A percentile compares a stretch with the other conserved stretches of the same genome.
These are phyloP conservation scores for Leccinum subrobustum DNA, from an alignment of 1,284 basidiomycete genomes.

Conservation along the genomic window DNA sequence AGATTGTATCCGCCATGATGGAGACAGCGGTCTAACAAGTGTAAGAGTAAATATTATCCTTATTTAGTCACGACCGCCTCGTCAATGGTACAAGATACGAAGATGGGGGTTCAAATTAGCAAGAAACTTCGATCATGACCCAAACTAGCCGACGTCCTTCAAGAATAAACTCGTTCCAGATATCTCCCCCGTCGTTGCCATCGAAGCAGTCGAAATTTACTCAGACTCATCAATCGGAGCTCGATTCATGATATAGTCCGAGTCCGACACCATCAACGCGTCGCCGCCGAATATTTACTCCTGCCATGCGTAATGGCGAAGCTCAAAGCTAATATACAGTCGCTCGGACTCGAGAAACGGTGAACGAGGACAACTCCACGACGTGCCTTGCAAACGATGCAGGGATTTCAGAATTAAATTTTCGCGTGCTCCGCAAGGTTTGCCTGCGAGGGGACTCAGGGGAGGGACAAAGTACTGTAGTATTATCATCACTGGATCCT, in stretches of 20 bases:
- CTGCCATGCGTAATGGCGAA: too few species aligned
- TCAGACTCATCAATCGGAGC: background rate
- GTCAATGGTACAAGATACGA: background rate
- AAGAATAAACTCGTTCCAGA: background rate
- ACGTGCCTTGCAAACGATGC: background rate
- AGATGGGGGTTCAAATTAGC: background rate
- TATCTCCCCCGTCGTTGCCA: background rate
- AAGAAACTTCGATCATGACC: background rate
- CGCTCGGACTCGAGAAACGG: background rate
- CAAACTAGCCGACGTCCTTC: background rate
- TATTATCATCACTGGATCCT: background rate
- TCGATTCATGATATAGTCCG: background rate
- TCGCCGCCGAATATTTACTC: background rate
- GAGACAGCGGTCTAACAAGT: background rate
- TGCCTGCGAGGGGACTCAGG: too few species aligned
- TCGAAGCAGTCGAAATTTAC: background rate
- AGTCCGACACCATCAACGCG: background rate
- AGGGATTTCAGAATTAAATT: background rate
- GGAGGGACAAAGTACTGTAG: too few species aligned
- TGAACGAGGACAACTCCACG: background rate
- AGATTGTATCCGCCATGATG: slow-evolving; percentile 4
- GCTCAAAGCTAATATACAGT: background rate
- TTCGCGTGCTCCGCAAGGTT: background rate
- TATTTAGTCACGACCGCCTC: background rate
- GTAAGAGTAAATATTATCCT: background rate